These are phyloP conservation scores for Biscogniauxia sp. DNA, from an alignment of 2,329 filamentous ascomycete genomes.

Conservation along the genomic window DNA sequence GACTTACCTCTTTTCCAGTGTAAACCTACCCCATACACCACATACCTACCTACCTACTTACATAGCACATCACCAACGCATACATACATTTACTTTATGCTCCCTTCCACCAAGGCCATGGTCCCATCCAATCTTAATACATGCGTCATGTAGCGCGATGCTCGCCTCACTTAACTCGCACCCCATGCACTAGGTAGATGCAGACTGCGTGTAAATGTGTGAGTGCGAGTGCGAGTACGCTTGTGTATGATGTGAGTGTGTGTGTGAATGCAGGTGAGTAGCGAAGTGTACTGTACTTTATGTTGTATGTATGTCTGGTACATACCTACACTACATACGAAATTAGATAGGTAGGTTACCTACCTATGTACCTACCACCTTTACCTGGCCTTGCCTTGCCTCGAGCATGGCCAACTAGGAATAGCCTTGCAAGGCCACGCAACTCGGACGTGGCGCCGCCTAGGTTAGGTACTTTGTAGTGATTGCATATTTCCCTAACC, in stretches of 20 bases:
- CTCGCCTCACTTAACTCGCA: constrained; percentile 1
- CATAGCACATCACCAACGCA: neutral
- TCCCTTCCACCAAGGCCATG: neutral
- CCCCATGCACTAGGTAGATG: neutral
- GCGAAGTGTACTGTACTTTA: no score
- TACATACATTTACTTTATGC: neutral
- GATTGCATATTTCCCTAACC: neutral
- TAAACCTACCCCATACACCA: neutral
- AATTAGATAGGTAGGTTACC: neutral
- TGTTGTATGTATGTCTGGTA: no score
- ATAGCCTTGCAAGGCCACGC: constrained; percentile 3
- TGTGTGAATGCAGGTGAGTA: neutral
- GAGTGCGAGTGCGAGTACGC: no score
- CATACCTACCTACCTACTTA: no score
- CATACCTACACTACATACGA: neutral
- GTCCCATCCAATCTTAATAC: neutral
- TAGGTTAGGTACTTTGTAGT: no score
- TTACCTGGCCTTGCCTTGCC: neutral
- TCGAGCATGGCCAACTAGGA: constrained; percentile 1
- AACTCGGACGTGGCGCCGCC: neutral
- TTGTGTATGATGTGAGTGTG: neutral
- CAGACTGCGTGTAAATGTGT: neutral
- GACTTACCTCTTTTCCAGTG: neutral
- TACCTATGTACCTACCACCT: neutral
- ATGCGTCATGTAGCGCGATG: neutral